Conservation (phyloP, 2,329 filamentous ascomycete genomes). For the Camillea tinctor region DNA sequence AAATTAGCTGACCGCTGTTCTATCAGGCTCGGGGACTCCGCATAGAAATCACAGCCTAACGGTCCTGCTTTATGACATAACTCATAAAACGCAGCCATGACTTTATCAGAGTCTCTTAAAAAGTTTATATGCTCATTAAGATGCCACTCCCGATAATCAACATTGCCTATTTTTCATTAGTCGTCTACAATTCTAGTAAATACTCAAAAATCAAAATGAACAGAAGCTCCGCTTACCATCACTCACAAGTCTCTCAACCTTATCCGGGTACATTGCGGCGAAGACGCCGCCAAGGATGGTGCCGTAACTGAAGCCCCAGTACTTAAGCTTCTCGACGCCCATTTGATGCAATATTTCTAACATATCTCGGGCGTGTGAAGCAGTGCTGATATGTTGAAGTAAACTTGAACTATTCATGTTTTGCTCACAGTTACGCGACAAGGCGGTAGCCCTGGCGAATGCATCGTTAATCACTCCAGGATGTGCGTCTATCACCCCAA, state of each 20-base stretch:
- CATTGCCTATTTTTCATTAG: slow-evolving; percentile 37
- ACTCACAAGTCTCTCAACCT: slow-evolving; percentile 49
- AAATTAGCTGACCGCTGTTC: slow-evolving; percentile 39
- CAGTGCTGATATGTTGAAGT: slow-evolving; percentile 42
- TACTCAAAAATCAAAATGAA: background rate
- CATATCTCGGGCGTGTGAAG: slow-evolving; percentile 47
- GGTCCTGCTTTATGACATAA: slow-evolving; percentile 54
- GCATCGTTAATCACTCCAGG: slow-evolving; percentile 45
- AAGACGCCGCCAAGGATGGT: slow-evolving; percentile 52
- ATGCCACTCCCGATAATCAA: slow-evolving; percentile 56
- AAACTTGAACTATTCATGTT: slow-evolving; percentile 37
- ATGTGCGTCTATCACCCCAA: slow-evolving; percentile 46
- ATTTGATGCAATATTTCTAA: slow-evolving; percentile 44
- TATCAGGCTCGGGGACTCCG: slow-evolving; percentile 36
- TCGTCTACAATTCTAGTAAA: background rate
- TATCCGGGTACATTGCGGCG: slow-evolving; percentile 51
- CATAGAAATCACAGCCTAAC: slow-evolving; percentile 44
- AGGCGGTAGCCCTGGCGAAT: slow-evolving; percentile 42
- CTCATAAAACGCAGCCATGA: slow-evolving; percentile 51
- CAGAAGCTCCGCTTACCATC: slow-evolving; percentile 40
- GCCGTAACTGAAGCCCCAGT: slow-evolving; percentile 57
- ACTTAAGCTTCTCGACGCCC: slow-evolving; percentile 43
- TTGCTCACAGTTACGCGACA: slow-evolving; percentile 43
- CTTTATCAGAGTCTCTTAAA: slow-evolving; percentile 53
- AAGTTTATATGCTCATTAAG: slow-evolving; percentile 45